These are phyloP conservation scores for Thielaviopsis populi DNA, from an alignment of 2,329 filamentous ascomycete genomes.

Conservation along the genomic window DNA sequence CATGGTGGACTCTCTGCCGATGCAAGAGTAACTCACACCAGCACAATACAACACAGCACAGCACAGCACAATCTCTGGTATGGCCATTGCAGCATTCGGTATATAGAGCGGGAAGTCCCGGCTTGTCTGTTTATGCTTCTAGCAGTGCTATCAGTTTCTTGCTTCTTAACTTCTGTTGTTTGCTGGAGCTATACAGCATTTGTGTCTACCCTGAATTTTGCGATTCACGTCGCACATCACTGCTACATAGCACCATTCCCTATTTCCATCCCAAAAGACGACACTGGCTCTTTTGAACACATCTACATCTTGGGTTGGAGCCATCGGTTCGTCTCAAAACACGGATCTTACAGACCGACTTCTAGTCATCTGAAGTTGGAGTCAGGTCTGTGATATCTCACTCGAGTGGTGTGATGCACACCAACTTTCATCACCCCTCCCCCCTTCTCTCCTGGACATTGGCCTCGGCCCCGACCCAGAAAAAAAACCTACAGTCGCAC, in stretches of 20 bases:
- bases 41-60: not conserved
- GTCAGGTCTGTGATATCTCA: not conserved
- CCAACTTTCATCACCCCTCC: not conserved
- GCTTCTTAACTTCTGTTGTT: not conserved
- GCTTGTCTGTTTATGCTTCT: not conserved
- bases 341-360: not conserved
- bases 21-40: not conserved
- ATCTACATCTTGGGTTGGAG: not conserved
- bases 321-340: not conserved
- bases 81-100: not conserved
- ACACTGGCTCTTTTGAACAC: not conserved
- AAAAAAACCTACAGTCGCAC: not conserved
- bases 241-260: not conserved
- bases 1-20: not conserved
- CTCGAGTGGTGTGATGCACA: not conserved
- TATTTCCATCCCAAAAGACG: not conserved
- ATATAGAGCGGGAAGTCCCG: not conserved
- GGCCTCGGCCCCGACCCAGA: not conserved
- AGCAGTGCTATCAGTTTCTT: not conserved
- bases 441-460: not conserved
- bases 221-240: not conserved
- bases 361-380: not conserved
- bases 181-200: not conserved
- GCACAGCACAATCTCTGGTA: not conserved
- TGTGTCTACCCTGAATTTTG: not conserved